Percentiles rank a stretch among this genome's conserved stretches.
phyloP scores from a whole-genome alignment of 371 early-diverging fungal species.

The Mucor circinelloides region DNA sequence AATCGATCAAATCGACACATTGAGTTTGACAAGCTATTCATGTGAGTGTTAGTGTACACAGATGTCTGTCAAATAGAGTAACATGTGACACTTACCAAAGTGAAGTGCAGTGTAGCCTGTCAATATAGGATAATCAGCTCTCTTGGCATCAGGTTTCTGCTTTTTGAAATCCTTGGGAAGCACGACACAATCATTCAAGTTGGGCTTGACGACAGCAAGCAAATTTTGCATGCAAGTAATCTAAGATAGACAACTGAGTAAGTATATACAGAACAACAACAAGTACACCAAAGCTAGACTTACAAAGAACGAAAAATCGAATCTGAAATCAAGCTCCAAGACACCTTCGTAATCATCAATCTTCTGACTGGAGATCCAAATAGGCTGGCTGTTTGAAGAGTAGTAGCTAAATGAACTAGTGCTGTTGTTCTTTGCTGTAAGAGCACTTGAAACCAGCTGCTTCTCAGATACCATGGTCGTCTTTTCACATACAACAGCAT shows the following conservation, averaged over 20 bases:
- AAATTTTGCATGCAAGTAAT: slow-evolving; percentile 10
- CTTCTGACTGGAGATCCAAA: background rate
- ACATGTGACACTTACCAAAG: slow-evolving; percentile 34
- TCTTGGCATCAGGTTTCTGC: slow-evolving; percentile 31
- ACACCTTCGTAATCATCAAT: background rate
- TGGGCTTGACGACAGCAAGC: background rate
- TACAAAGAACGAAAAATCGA: slow-evolving; percentile 15
- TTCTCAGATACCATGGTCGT: background rate
- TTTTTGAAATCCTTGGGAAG: slow-evolving; percentile 43
- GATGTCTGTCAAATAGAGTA: background rate
- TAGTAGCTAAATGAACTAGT: background rate
- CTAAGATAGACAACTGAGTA: background rate
- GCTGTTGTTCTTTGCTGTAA: background rate
- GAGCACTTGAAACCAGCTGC: background rate
- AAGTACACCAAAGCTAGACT: background rate
- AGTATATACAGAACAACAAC: background rate
- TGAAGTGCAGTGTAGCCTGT: slow-evolving; percentile 54
- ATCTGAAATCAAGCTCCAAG: slow-evolving; percentile 2
- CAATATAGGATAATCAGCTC: slow-evolving; percentile 33
- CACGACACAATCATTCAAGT: slow-evolving; percentile 25
- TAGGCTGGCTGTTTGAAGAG: background rate
- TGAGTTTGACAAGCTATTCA: slow-evolving; percentile 35
- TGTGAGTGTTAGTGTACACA: background rate
- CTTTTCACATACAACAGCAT: slow-evolving; percentile 10
- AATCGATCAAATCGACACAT: slow-evolving; percentile 25